These are phyloP conservation scores for Paramarasmius palmivorus DNA, from an alignment of 1,284 basidiomycete species.

Conservation along the genomic window DNA sequence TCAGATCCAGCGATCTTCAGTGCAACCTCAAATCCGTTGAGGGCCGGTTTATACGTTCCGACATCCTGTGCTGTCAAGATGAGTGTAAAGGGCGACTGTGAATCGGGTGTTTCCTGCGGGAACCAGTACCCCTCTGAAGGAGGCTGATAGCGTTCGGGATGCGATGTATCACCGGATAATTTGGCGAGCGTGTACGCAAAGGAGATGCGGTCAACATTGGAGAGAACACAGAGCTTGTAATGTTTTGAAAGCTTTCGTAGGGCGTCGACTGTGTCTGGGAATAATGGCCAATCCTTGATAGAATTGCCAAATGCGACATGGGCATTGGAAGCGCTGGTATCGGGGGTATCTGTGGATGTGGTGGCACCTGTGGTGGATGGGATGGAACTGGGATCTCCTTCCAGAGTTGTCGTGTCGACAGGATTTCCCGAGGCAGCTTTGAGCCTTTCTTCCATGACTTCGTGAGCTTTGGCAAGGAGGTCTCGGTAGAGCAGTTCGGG, in stretches of 20 bases:
- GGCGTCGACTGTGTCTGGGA: constrained; percentile 64
- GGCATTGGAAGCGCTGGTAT: constrained; percentile 20
- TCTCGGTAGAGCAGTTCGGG: constrained; percentile 62
- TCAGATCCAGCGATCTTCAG: constrained; percentile 47
- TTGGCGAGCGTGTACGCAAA: constrained; percentile 61
- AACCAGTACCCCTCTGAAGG: constrained; percentile 37
- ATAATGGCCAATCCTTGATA: constrained; percentile 61
- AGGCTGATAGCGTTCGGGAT: constrained; percentile 19
- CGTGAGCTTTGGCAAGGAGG: constrained; percentile 55
- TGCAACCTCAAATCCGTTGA: constrained; percentile 53
- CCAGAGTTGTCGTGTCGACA: constrained; percentile 18
- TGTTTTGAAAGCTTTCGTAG: constrained; percentile 57
- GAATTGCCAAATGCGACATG: constrained; percentile 55
- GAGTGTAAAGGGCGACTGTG: constrained; percentile 59
- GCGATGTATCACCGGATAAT: constrained; percentile 43
- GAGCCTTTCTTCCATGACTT: constrained; percentile 41
- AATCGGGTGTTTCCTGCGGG: constrained; percentile 33
- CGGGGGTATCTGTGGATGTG: constrained; percentile 13
- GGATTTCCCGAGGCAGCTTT: constrained; percentile 24
- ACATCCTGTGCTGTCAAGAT: constrained; percentile 70
- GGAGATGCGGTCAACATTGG: constrained; percentile 69
- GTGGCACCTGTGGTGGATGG: constrained; percentile 18
- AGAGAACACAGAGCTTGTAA: constrained; percentile 70
- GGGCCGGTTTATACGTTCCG: constrained; percentile 68
- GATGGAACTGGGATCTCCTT: constrained; percentile 17